Percentiles rank a stretch among this genome's conserved stretches.
phyloP scores from a whole-genome alignment of 1,284 basidiomycete genomes.

The Chalciporus sp. region DNA sequence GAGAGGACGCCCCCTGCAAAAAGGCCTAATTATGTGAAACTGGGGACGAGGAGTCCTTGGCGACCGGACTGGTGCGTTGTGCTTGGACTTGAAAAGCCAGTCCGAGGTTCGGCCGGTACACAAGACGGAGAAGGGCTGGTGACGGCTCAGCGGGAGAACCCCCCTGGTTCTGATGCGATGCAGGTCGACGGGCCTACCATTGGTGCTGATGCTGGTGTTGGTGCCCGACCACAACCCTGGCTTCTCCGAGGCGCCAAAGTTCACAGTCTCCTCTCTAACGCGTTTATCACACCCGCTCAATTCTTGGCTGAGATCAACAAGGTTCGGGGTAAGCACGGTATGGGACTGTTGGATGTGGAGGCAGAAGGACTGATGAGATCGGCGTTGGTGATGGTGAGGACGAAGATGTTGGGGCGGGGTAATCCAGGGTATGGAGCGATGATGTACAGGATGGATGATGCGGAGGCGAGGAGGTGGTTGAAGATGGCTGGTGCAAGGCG shows the following conservation, averaged over 20 bases:
- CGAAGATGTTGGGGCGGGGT: conserved; percentile 68
- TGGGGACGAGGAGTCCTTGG: conserved; percentile 76
- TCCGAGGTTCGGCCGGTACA: background rate
- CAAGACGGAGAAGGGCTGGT: conserved; percentile 44
- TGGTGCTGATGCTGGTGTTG: no score
- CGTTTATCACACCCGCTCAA: conserved; percentile 44
- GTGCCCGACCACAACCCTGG: conserved; percentile 50
- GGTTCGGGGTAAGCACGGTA: conserved; percentile 55
- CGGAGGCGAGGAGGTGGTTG: conserved; percentile 28
- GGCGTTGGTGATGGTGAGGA: conserved; percentile 66
- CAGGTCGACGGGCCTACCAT: conserved; percentile 4
- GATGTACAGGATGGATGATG: conserved; percentile 61
- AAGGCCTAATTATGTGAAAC: conserved; percentile 67
- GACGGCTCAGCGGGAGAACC: conserved; percentile 53
- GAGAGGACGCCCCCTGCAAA: conserved; percentile 84
- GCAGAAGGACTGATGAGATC: conserved; percentile 51
- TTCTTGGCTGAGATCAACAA: conserved; percentile 60
- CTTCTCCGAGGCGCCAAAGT: conserved; percentile 61
- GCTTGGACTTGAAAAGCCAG: conserved; percentile 46
- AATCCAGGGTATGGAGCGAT: conserved; percentile 72
- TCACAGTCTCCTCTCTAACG: conserved; percentile 45
- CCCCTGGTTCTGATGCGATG: conserved; percentile 12
- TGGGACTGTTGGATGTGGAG: conserved; percentile 40
- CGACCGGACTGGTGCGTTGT: conserved; percentile 71
- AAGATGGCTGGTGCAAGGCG: conserved; percentile 22